phyloP scores from a whole-genome alignment of 2,329 filamentous ascomycete genomes.

The Hirsutella thompsonii region DNA sequence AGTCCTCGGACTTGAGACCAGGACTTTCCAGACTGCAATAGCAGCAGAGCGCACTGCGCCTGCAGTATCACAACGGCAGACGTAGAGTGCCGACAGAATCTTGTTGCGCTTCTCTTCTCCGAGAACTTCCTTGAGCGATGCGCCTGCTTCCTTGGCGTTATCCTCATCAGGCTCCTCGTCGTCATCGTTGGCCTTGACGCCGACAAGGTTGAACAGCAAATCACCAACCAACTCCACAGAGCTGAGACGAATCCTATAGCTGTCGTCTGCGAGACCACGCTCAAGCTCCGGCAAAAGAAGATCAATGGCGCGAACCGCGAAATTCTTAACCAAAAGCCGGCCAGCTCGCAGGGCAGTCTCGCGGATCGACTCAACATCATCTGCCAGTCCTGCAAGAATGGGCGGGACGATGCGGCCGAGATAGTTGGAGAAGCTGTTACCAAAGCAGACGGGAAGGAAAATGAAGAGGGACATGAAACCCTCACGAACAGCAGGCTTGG shows the following conservation, averaged over 20 bases:
- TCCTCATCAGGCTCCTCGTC: slow-evolving; percentile 72
- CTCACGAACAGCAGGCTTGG: slow-evolving; percentile 82
- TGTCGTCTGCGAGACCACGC: slow-evolving; percentile 92
- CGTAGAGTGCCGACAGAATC: slow-evolving; percentile 91
- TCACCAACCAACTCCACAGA: slow-evolving; percentile 97
- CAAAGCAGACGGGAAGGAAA: slow-evolving; percentile 96
- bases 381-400: slow-evolving; percentile 84
- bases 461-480: slow-evolving; percentile 99
- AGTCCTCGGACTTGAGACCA: slow-evolving; percentile 82
- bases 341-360: slow-evolving; percentile 94
- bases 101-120: slow-evolving; percentile 96
- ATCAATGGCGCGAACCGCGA: slow-evolving; percentile 88
- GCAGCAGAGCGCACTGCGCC: slow-evolving; percentile 81
- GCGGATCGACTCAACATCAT: slow-evolving; percentile 91
- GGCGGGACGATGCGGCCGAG: slow-evolving; percentile 91
- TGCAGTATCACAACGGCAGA: slow-evolving; percentile 94
- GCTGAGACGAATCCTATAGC: slow-evolving; percentile 92
- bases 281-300: slow-evolving; percentile 89
- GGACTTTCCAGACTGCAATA: slow-evolving; percentile 89
- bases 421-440: slow-evolving; percentile 95
- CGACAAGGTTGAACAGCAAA: slow-evolving; percentile 92
- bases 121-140: slow-evolving; percentile 85
- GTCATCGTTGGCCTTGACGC: slow-evolving; percentile 69
- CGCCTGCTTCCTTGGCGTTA: slow-evolving; percentile 69
- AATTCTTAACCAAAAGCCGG: slow-evolving; percentile 93